Conservation (phyloP, 176 grass and related monocot genomes). For the Zizania latifolia region DNA sequence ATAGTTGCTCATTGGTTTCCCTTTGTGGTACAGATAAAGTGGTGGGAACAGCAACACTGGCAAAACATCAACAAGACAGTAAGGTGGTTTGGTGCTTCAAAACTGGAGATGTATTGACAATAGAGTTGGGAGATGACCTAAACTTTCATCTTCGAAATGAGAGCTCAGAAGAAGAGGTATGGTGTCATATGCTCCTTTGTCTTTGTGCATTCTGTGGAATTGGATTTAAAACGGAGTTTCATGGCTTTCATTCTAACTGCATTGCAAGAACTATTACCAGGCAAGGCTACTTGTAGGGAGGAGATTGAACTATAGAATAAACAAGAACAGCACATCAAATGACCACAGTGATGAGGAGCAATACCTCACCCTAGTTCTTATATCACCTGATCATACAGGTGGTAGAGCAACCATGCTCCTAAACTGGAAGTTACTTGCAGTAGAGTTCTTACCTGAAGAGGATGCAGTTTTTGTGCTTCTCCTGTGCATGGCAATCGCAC, state of each 20-base stretch:
- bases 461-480: slow-evolving; percentile 67
- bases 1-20: background rate
- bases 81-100: slow-evolving; percentile 67
- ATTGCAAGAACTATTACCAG: slow-evolving; percentile 32
- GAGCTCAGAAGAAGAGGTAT: slow-evolving; percentile 60
- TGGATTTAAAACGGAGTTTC: background rate
- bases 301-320: slow-evolving; percentile 62
- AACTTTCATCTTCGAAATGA: slow-evolving; percentile 61
- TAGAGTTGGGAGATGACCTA: slow-evolving; percentile 54
- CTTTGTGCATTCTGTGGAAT: background rate
- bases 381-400: slow-evolving; percentile 45
- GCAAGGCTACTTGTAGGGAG: slow-evolving; percentile 63
- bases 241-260: slow-evolving; percentile 14
- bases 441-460: slow-evolving; percentile 81
- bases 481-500: slow-evolving; percentile 60
- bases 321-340: slow-evolving; percentile 25
- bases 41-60: slow-evolving; percentile 61
- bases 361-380: slow-evolving; percentile 65
- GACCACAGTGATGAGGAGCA: slow-evolving; percentile 43
- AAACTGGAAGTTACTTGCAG: slow-evolving; percentile 72
- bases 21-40: slow-evolving; percentile 63
- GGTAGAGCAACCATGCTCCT: slow-evolving; percentile 66
- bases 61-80: slow-evolving; percentile 49
- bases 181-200: background rate
- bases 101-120: slow-evolving; percentile 63